These are phyloP conservation scores for Begonia fuchsioides DNA, from an alignment of 306 rosid species.

Conservation along the genomic window DNA sequence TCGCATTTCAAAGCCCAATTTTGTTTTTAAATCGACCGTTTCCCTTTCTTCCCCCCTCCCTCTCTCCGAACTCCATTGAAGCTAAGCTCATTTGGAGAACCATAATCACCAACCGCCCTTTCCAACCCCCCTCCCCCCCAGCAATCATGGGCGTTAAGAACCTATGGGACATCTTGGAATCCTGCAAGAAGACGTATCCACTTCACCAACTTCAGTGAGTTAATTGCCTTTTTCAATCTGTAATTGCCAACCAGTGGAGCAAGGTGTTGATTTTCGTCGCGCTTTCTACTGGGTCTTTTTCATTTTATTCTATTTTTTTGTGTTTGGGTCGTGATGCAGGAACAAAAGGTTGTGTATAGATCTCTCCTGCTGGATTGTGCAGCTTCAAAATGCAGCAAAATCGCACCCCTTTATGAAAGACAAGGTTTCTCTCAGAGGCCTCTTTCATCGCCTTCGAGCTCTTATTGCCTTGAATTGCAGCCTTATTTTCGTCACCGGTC, in stretches of 20 bases:
- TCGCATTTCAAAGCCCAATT: no score
- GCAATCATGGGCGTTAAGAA: constrained; percentile 59
- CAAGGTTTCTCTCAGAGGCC: constrained; percentile 46
- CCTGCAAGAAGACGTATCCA: constrained; percentile 80
- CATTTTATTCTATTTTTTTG: constrained; percentile 1
- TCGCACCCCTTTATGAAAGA: constrained; percentile 32
- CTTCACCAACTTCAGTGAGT: constrained; percentile 54
- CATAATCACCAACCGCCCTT: background rate
- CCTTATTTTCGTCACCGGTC: constrained; percentile 52
- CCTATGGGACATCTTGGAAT: constrained; percentile 68
- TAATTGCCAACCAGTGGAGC: background rate
- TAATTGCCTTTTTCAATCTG: background rate
- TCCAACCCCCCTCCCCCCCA: background rate
- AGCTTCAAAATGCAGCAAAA: constrained; percentile 53
- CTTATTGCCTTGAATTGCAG: constrained; percentile 68
- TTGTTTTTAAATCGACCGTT: background rate
- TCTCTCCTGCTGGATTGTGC: constrained; percentile 81
- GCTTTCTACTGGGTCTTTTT: background rate
- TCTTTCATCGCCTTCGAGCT: constrained; percentile 73
- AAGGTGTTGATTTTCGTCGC: no score
- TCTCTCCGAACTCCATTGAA: background rate
- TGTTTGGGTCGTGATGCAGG: constrained; percentile 29
- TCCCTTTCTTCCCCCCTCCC: background rate
- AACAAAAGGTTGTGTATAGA: constrained; percentile 76
- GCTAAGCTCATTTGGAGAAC: background rate